These are phyloP conservation scores for Rubus parviflorus DNA, from an alignment of 306 rosid species.

Conservation along the genomic window DNA sequence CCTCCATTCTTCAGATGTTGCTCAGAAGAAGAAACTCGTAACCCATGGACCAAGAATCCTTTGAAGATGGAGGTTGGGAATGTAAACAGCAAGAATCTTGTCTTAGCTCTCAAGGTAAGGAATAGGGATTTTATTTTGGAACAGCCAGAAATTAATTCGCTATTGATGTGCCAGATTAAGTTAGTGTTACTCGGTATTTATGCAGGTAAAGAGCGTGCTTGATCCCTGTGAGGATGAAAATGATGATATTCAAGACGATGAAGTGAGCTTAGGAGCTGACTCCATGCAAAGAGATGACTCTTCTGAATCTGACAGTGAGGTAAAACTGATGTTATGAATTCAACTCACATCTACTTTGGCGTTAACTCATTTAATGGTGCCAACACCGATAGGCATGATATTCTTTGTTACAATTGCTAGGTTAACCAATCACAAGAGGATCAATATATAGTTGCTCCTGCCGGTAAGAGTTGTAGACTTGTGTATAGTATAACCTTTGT, in stretches of 20 bases:
- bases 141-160: not conserved
- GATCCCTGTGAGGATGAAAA: constrained; percentile 66
- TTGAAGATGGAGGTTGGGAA: constrained; percentile 92
- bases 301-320: constrained; percentile 59
- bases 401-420: constrained; percentile 39
- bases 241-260: constrained; percentile 47
- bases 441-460: constrained; percentile 67
- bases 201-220: constrained; percentile 59
- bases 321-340: constrained; percentile 18
- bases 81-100: constrained; percentile 97
- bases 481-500: constrained; percentile 4
- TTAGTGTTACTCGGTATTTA: not conserved
- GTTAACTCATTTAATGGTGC: not conserved
- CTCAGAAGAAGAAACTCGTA: constrained; percentile 68
- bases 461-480: constrained; percentile 43
- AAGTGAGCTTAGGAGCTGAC: constrained; percentile 50
- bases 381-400: constrained; percentile 4
- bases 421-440: constrained; percentile 62
- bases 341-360: not conserved
- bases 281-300: constrained; percentile 39
- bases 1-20: constrained; percentile 95
- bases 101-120: constrained; percentile 82
- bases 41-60: constrained; percentile 82
- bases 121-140: constrained; percentile 7
- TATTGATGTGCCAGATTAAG: constrained; percentile 4